Conservation (phyloP, 2,329 filamentous ascomycete species). For the Talaromyces sp. region DNA sequence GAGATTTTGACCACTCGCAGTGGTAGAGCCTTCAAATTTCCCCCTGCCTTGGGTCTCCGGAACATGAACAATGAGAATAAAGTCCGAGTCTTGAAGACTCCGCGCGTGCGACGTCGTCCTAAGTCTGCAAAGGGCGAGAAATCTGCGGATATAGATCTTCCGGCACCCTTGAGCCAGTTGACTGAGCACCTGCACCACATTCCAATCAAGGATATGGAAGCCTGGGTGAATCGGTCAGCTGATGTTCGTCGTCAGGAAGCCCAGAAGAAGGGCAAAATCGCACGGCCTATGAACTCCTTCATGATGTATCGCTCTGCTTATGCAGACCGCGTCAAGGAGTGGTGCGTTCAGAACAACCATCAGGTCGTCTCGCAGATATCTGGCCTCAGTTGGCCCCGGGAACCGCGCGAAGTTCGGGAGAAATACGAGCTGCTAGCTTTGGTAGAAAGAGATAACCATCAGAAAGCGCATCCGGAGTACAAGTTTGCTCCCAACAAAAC, state of each 20-base stretch:
- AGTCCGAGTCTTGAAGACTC: constrained; percentile 23
- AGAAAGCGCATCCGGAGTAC: constrained; percentile 81
- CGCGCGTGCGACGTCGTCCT: constrained; percentile 24
- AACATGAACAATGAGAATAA: constrained; percentile 20
- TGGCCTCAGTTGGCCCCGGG: constrained; percentile 80
- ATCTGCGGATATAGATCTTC: constrained; percentile 17
- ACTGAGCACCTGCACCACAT: constrained; percentile 41
- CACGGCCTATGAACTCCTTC: constrained; percentile 95
- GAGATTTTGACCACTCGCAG: constrained; percentile 21
- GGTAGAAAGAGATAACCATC: constrained; percentile 80
- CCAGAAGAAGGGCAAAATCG: constrained; percentile 73
- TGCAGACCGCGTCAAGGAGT: constrained; percentile 79
- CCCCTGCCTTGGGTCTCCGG: constrained; percentile 13
- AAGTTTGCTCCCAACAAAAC: constrained; percentile 87
- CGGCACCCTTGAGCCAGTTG: constrained; percentile 25
- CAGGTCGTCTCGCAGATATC: constrained; percentile 88
- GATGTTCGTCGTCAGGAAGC: constrained; percentile 68
- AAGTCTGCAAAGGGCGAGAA: constrained; percentile 23
- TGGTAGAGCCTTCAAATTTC: constrained; percentile 15
- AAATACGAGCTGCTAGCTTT: constrained; percentile 77
- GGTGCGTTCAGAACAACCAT: constrained; percentile 84
- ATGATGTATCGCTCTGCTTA: constrained; percentile 96
- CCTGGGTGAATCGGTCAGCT: constrained; percentile 70
- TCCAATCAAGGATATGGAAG: constrained; percentile 72
- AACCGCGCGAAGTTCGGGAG: constrained; percentile 68